Evolutionary conservation across 2,329 filamentous ascomycete genomes (phyloP), one percentile per base, ranked within the genome.

Genomic region (Stachybotrys elegans): DNA sequence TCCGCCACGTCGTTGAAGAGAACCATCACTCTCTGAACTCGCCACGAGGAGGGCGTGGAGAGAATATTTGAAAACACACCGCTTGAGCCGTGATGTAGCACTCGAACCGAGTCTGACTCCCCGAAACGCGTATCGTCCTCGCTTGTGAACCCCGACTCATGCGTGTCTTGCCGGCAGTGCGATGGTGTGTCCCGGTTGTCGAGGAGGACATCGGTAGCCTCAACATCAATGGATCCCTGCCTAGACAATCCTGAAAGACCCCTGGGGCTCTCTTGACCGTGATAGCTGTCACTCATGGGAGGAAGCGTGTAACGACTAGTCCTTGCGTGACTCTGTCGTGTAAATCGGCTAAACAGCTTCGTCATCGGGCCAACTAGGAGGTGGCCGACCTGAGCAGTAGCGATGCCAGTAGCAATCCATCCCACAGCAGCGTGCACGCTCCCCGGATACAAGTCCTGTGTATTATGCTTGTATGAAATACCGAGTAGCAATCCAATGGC

Each of bases 1-100:
- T 94, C 86, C 13, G 23, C 21, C 21, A 23, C 36, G 14, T 39
- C 20, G 9, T 22, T 5, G 4, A 39, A 12, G 36, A 39, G 36
- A 12, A 38, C 19, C 36, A 23, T 13, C 19, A 38, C 9, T 39
- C 36, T 22, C 21, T 16, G 36, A 19, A 16, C 23, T 23, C 21
- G 20, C 23, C 8, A 22, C 21, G 23, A 39, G 19, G 7, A 6
- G 8, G 36, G 21, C 19, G 11, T 39, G 36, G 36, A 39, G 6
- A 22, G 5, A 11, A 22, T 22, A 19, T 39, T 39, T 16, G 36
- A 39, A 23, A 22, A 13, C 19, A 19, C 35, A 8, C 9, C 19
- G 19, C 35, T 38, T 14, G 20, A 13, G 5, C 17, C 36, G 12
- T 39, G 9, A 16, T 39, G 36, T 23, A 23, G 19, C 8, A 12